Base-by-base conservation (phyloP, 225 moss, liverwort and hornwort genomes). In the Bryum argenteum region DNA sequence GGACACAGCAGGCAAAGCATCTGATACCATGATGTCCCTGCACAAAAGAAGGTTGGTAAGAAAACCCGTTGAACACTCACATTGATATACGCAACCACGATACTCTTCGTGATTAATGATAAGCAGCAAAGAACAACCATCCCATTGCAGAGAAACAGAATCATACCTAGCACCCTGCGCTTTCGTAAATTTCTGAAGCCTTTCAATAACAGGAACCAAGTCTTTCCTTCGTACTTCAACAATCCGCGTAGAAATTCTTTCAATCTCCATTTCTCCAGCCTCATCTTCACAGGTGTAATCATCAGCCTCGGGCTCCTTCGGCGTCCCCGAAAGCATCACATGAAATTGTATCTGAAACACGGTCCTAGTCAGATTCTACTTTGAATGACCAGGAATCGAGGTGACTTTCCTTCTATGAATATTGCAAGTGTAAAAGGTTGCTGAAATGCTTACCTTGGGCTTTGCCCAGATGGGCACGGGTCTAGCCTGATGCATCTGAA, bases 401-500 rank as follows among this genome's bases (percentile, higher is more conserved):
- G 42, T 11, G 12, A 33, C 33, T 33, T 2, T 26, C 4, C 2
- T 33, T 33, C 33, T 33, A 33, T 33, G 33, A 33, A n/a, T n/a
- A n/a, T 33, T 33, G 33, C 7, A 33, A 33, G 33, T 33, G 7
- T 33, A 33, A 4, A 33, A 4, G 11, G 3, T 44, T 44, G 44
- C 44, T 13, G 8, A 42, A 42, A 42, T 10, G 10, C 41, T 4
- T 48, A 94, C 98, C 98, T 94, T 98, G 8, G 91, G 74, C 72
- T 87, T 94, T 42, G 94, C 92, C 98, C 98, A 98, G 21, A 94
- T 88, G 24, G 94, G 98, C 70, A 94, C 81, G 22, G 92, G 89
- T 77, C 94, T 86, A 1, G 94, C 87, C 72, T 94, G 98, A 69
- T 98, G 98, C 94, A 94, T 98, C 81, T 98, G 98, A 11, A 98